These are phyloP conservation scores for Macrophomina phaseolina DNA, from an alignment of 2,329 filamentous ascomycete genomes.

Conservation along the genomic window DNA sequence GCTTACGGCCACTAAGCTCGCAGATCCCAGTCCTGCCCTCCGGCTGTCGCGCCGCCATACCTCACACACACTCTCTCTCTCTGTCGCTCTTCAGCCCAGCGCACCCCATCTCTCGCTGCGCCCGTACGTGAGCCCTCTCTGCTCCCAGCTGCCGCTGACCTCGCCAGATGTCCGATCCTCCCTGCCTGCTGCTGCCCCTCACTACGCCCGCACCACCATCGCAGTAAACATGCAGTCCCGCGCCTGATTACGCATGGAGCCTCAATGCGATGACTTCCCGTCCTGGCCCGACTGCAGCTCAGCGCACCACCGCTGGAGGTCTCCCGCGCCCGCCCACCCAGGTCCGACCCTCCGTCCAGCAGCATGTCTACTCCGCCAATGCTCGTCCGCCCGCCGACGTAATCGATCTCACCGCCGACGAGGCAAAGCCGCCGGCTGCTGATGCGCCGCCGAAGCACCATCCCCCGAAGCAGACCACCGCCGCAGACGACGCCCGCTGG, in stretches of 20 bases:
- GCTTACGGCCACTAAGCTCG: constrained; percentile 25
- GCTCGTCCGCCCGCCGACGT: constrained; percentile 38
- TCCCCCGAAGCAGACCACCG: neutral
- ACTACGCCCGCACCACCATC: constrained; percentile 8
- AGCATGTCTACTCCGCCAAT: constrained; percentile 32
- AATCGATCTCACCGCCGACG: constrained; percentile 43
- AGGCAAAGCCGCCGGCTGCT: constrained; percentile 36
- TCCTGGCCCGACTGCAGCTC: constrained; percentile 47
- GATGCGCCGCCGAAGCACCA: constrained; percentile 30
- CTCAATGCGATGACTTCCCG: constrained; percentile 51
- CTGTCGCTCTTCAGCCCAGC: constrained; percentile 7
- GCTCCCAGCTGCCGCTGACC: constrained; percentile 14
- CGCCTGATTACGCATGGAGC: constrained; percentile 46
- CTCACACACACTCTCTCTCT: neutral
- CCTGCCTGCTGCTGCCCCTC: constrained; percentile 27
- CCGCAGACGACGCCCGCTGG: constrained; percentile 10
- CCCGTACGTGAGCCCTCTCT: constrained; percentile 14
- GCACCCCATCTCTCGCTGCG: neutral
- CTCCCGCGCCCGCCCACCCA: constrained; percentile 38
- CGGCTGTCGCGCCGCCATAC: constrained; percentile 18
- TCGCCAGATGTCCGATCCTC: constrained; percentile 27
- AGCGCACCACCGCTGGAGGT: constrained; percentile 42
- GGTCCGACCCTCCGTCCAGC: constrained; percentile 37
- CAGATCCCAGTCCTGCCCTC: constrained; percentile 21
- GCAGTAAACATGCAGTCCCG: constrained; percentile 30